phyloP scores from a whole-genome alignment of 441 rosid species.

The Pelargonium fulgidum region DNA sequence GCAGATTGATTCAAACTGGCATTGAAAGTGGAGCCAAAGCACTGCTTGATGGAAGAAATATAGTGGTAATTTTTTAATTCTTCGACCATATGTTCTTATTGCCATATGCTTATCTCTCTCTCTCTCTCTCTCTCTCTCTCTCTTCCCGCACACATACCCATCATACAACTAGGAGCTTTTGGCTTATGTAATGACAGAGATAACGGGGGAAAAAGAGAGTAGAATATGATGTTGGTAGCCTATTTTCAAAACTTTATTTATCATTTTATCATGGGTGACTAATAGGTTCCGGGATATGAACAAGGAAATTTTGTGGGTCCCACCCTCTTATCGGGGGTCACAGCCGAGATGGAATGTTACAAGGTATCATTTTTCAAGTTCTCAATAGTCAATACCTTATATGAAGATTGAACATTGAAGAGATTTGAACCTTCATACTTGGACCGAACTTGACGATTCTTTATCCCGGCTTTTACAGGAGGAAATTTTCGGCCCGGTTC shows the following conservation, averaged over 20 bases:
- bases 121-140: too few relatives aligned
- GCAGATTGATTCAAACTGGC: constrained; percentile 67
- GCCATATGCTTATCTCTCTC: background rate
- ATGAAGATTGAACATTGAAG: background rate
- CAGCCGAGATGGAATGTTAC: constrained; percentile 89
- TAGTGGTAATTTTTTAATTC: constrained; percentile 42
- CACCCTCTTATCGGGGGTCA: constrained; percentile 71
- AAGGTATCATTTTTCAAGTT: constrained; percentile 40
- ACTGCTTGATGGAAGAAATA: constrained; percentile 78
- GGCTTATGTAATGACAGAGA: too few relatives aligned
- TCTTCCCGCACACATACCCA: too few relatives aligned
- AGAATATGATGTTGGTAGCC: too few relatives aligned
- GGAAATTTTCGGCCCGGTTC: constrained; percentile 96
- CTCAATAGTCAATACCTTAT: background rate
- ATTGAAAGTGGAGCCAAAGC: constrained; percentile 67
- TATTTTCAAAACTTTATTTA: too few relatives aligned
- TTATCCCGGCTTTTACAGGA: constrained; percentile 45
- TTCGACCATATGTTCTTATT: background rate
- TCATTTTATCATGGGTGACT: constrained; percentile 17
- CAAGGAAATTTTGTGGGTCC: constrained; percentile 87
- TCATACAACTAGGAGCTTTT: too few relatives aligned
- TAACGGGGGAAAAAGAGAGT: too few relatives aligned
- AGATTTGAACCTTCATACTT: constrained; percentile 1
- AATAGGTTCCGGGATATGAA: constrained; percentile 83
- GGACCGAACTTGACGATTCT: constrained; percentile 13